These are phyloP conservation scores for Phaeosphaeria sp. DNA, from an alignment of 2,329 filamentous ascomycete species.

Conservation along the genomic window DNA sequence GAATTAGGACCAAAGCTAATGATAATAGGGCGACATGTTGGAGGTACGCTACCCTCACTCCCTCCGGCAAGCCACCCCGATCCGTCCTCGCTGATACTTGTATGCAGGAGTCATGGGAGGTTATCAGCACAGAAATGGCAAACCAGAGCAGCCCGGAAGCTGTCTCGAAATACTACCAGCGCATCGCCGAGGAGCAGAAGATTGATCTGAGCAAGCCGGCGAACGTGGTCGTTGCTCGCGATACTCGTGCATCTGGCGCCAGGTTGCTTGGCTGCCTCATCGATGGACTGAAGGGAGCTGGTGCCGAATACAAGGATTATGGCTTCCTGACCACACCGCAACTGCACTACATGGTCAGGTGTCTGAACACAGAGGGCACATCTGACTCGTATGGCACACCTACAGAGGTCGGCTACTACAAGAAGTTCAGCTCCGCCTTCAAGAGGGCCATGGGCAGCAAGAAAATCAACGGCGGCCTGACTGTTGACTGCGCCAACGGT, in stretches of 20 bases:
- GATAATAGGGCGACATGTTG: slow-evolving; percentile 82
- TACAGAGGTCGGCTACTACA: slow-evolving; percentile 91
- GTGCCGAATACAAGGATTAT: slow-evolving; percentile 79
- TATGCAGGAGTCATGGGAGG: slow-evolving; percentile 79
- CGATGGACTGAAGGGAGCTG: slow-evolving; percentile 78
- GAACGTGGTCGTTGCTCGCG: slow-evolving; percentile 86
- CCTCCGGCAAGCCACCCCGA: not conserved
- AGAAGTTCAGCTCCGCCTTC: slow-evolving; percentile 88
- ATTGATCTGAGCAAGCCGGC: slow-evolving; percentile 73
- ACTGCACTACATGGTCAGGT: slow-evolving; percentile 94
- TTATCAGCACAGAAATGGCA: slow-evolving; percentile 84
- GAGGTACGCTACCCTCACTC: slow-evolving; percentile 49
- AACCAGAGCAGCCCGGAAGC: slow-evolving; percentile 80
- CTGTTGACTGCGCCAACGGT: slow-evolving; percentile 95
- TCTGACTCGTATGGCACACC: slow-evolving; percentile 86
- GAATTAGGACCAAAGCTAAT: slow-evolving; percentile 19
- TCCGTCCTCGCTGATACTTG: slow-evolving; percentile 22
- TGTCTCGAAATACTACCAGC: slow-evolving; percentile 77
- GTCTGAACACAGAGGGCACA: slow-evolving; percentile 89
- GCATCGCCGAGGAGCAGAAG: slow-evolving; percentile 65
- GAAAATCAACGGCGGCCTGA: slow-evolving; percentile 71
- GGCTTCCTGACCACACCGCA: slow-evolving; percentile 97
- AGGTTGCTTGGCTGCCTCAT: slow-evolving; percentile 80
- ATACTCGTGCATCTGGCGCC: slow-evolving; percentile 91
- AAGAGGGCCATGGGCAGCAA: slow-evolving; percentile 81